phyloP scores from a whole-genome alignment of 2,329 filamentous ascomycete species.

The Pseudogymnoascus sp. region DNA sequence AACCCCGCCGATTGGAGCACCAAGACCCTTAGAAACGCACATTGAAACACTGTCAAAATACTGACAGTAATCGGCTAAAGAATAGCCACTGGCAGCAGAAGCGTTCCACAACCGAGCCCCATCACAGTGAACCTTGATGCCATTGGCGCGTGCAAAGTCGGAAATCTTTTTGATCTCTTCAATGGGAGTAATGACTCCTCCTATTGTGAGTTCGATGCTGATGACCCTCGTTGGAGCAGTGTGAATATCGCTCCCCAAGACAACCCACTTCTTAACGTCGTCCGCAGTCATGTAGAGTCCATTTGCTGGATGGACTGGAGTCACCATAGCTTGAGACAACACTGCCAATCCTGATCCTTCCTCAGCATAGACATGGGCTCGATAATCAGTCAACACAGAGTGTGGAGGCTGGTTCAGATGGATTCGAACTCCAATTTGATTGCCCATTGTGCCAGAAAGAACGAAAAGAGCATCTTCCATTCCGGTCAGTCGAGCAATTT shows the following conservation, averaged over 20 bases:
- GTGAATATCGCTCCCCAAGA: conserved; percentile 64
- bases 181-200: conserved; percentile 71
- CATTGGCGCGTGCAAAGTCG: conserved; percentile 56
- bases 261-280: conserved; percentile 60
- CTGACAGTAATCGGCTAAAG: conserved; percentile 57
- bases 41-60: conserved; percentile 68
- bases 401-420: conserved; percentile 75
- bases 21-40: conserved; percentile 76
- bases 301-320: conserved; percentile 61
- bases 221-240: conserved; percentile 74
- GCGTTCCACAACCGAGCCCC: conserved; percentile 79
- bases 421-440: conserved; percentile 73
- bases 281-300: conserved; percentile 43
- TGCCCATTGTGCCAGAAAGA: conserved; percentile 88
- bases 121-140: conserved; percentile 67
- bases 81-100: conserved; percentile 60
- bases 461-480: conserved; percentile 76
- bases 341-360: conserved; percentile 60
- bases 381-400: conserved; percentile 68
- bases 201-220: conserved; percentile 77
- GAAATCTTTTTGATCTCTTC: conserved; percentile 62
- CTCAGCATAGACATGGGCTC: conserved; percentile 67
- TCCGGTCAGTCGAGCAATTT: conserved; percentile 63
- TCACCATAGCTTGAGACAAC: conserved; percentile 63
- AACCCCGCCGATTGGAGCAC: conserved; percentile 72